phyloP scores from a whole-genome alignment of 805 yeast genomes.

The Wickerhamomyces subpelliculosus region DNA sequence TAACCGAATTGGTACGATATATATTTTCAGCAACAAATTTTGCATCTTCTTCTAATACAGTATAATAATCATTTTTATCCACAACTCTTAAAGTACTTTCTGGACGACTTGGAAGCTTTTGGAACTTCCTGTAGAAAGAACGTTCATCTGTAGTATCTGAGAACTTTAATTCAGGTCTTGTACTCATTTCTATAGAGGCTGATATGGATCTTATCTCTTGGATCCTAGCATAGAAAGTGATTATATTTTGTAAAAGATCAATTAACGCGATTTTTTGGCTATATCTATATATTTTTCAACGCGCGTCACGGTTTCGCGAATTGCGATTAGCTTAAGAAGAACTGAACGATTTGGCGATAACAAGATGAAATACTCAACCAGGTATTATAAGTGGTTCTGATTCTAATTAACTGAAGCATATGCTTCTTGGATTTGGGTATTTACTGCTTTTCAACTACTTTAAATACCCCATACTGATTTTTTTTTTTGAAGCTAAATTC shows the following conservation, averaged over 20 bases:
- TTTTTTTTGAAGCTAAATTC: no score
- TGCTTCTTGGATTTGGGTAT: no score
- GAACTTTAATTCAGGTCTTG: slow-evolving; percentile 53
- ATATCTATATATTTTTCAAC: no score
- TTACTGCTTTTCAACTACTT: no score
- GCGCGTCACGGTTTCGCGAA: no score
- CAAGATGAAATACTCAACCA: no score
- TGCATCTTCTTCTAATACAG: slow-evolving; percentile 73
- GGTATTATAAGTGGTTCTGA: no score
- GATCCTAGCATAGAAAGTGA: neutral
- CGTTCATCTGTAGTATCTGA: slow-evolving; percentile 44
- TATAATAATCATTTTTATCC: slow-evolving; percentile 77
- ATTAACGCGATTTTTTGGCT: no score
- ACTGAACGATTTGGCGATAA: no score
- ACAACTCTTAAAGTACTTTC: slow-evolving; percentile 58
- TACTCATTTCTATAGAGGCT: slow-evolving; percentile 11
- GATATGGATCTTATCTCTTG: neutral
- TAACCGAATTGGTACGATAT: slow-evolving; percentile 75
- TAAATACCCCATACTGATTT: no score
- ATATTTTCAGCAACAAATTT: slow-evolving; percentile 73
- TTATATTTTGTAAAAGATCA: neutral
- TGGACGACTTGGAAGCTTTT: slow-evolving; percentile 40
- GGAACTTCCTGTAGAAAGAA: slow-evolving; percentile 40
- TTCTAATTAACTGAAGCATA: no score
- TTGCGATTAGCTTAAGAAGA: no score